Evolutionary conservation across 352 stramenopile genomes (phyloP), one percentile per base, ranked within the genome.

Genomic region (Pythium rhizo-oryzae): DNA sequence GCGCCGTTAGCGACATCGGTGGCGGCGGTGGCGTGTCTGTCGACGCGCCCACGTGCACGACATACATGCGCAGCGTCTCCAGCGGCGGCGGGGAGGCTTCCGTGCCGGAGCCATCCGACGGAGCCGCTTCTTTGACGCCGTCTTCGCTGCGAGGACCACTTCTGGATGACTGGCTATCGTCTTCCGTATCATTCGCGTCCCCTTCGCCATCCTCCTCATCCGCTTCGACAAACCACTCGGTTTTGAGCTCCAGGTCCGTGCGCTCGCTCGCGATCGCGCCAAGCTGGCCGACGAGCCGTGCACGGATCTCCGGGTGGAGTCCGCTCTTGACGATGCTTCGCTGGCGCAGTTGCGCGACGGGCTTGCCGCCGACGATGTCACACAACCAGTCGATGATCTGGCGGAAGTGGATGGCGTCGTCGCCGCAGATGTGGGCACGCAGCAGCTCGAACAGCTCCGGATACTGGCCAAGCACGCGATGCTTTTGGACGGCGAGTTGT

Each of bases 291-390:
- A 89, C 81, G 19, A 92, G 60, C 8, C 84, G 71, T n/a, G 84
- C 80, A 55, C 84, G 81, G 67, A 92, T 89, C 58, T 92, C 84
- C n/a, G 84, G 81, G 49, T 90, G 84, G 12, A 92, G 61, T 11
- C 84, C 84, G 25, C 75, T 87, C 65, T 92, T 92, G 25, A 92
- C 80, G 44, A 92, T 89, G 67, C 84, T 87, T 30, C 82, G 80
- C 58, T 88, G 81, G 44, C 84, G 79, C 21, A 92, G 81, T 18
- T 78, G 70, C 21, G 73, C 61, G 0, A 81, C 74, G n/a, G 82
- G 72, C 23, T 80, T 76, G 19, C 79, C 82, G 1, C 80, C 78
- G 39, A 90, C 80, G 58, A 92, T 89, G n/a, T 87, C 78, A 16
- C 65, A 75, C 18, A 92, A 68, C 84, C 84, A 92, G n/a, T 89